Conservation (phyloP, 1,284 basidiomycete species). For the Neotropicomus parvogracilis region DNA sequence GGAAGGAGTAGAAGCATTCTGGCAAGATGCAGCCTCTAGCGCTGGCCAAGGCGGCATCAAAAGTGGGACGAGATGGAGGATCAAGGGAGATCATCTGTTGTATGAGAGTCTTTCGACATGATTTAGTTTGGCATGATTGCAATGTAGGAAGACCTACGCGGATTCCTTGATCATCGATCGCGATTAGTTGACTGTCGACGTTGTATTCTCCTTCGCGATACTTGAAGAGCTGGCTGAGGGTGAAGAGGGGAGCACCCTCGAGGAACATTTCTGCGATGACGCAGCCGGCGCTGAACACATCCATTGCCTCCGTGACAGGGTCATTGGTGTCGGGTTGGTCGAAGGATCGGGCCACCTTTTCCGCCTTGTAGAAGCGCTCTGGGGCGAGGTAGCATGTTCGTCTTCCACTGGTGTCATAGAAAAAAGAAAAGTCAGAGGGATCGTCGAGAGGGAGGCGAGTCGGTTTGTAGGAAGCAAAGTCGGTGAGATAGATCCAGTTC, state of each 20-base stretch:
- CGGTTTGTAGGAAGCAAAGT: slow-evolving; percentile 97
- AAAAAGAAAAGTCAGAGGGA: slow-evolving; percentile 96
- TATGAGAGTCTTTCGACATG: slow-evolving; percentile 67
- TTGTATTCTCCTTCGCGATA: slow-evolving; percentile 85
- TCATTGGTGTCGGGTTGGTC: slow-evolving; percentile 55
- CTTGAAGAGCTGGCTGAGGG: slow-evolving; percentile 92
- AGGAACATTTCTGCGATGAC: slow-evolving; percentile 96
- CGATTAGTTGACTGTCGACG: slow-evolving; percentile 69
- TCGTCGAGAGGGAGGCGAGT: slow-evolving; percentile 95
- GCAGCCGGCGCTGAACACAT: slow-evolving; percentile 94
- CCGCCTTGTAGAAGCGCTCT: slow-evolving; percentile 89
- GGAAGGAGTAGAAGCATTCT: slow-evolving; percentile 89
- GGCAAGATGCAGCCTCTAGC: slow-evolving; percentile 85
- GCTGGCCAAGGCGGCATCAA: slow-evolving; percentile 76
- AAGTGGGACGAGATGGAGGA: slow-evolving; percentile 73
- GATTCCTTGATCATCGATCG: slow-evolving; percentile 80
- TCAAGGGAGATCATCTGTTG: slow-evolving; percentile 88
- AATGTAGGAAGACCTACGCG: slow-evolving; percentile 46
- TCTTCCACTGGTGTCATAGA: slow-evolving; percentile 92
- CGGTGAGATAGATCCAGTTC: slow-evolving; percentile 93
- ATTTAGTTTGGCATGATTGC: slow-evolving; percentile 9
- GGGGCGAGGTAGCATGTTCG: slow-evolving; percentile 96
- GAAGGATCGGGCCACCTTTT: slow-evolving; percentile 55
- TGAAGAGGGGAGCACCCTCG: slow-evolving; percentile 93
- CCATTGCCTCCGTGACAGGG: slow-evolving; percentile 93